Evolutionary conservation across 106 monocot genomes (phyloP).

Genomic region (Narthecium ossifragum): DNA sequence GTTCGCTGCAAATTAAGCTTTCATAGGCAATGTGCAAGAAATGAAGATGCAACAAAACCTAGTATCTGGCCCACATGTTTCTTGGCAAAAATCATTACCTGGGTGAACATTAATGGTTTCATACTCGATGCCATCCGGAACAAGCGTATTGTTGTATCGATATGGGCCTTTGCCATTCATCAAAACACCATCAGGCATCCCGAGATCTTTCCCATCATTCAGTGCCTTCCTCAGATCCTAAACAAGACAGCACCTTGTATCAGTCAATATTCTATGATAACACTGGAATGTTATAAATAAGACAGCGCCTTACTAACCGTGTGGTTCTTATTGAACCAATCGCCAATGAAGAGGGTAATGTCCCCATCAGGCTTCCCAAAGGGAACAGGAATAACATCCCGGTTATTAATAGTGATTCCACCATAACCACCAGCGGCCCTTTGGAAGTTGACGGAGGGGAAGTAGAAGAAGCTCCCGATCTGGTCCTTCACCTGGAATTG

Average conservation of each 20-base stretch:
- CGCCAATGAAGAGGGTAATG: constrained; percentile 5
- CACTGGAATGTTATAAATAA: neutral
- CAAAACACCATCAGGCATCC: constrained; percentile 6
- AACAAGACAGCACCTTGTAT: neutral
- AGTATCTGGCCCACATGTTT: too few relatives aligned
- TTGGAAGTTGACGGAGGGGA: constrained; percentile 5
- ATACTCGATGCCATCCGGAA: constrained; percentile 5
- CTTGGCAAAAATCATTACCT: neutral
- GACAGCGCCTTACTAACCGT: neutral
- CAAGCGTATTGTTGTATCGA: neutral
- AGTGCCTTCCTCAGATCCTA: constrained; percentile 9
- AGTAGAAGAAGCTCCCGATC: constrained; percentile 9
- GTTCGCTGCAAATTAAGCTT: too few relatives aligned
- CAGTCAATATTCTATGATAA: neutral
- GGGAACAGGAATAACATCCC: constrained; percentile 4
- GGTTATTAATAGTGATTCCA: constrained; percentile 6
- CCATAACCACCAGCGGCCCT: constrained; percentile 5
- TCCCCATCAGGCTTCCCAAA: constrained; percentile 8
- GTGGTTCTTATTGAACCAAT: constrained; percentile 8
- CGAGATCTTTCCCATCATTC: constrained; percentile 4
- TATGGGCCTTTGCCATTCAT: constrained; percentile 12
- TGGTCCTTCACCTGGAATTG: constrained; percentile 11
- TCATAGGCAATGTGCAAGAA: too few relatives aligned
- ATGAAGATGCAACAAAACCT: too few relatives aligned
- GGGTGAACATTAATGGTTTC: constrained; percentile 10